Conservation (phyloP, 257 asterid species). For the Agastache rugosa region DNA sequence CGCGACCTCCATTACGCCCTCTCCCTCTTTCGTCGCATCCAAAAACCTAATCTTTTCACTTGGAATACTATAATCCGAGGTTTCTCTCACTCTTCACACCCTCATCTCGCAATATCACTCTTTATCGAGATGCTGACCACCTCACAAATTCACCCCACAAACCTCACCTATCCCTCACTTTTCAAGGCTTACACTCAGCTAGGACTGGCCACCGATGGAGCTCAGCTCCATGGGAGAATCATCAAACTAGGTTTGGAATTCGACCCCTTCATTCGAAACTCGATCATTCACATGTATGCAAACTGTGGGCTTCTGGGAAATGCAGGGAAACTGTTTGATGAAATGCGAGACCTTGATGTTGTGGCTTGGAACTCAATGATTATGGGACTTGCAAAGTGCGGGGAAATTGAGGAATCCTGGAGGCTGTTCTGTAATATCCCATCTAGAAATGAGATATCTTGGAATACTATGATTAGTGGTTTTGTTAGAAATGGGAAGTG, state of each 20-base stretch:
- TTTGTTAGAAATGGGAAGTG: slow-evolving; percentile 71
- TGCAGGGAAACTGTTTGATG: slow-evolving; percentile 65
- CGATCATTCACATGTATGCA: slow-evolving; percentile 68
- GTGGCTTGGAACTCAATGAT: slow-evolving; percentile 85
- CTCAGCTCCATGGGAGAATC: slow-evolving; percentile 77
- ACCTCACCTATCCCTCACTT: slow-evolving; percentile 72
- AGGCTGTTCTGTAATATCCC: slow-evolving; percentile 60
- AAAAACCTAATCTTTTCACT: slow-evolving; percentile 53
- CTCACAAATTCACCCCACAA: slow-evolving; percentile 47
- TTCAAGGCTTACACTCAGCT: slow-evolving; percentile 75
- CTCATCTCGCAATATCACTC: slow-evolving; percentile 52
- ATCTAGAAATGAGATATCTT: slow-evolving; percentile 57
- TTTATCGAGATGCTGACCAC: slow-evolving; percentile 61
- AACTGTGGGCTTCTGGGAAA: slow-evolving; percentile 58
- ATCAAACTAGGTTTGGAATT: slow-evolving; percentile 59
- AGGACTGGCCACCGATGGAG: slow-evolving; percentile 60
- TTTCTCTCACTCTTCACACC: slow-evolving; percentile 63
- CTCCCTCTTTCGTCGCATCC: slow-evolving; percentile 50
- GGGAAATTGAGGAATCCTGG: slow-evolving; percentile 62
- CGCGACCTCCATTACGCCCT: slow-evolving; percentile 59
- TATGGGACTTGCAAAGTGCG: slow-evolving; percentile 65
- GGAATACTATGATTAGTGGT: slow-evolving; percentile 81
- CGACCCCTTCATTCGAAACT: slow-evolving; percentile 63
- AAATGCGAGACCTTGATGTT: slow-evolving; percentile 47
- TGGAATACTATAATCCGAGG: slow-evolving; percentile 84